Evolutionary conservation across 768 basidiomycete species (phyloP), one percentile per base, ranked within the genome.

Genomic region (Pulveroboletus sp.): DNA sequence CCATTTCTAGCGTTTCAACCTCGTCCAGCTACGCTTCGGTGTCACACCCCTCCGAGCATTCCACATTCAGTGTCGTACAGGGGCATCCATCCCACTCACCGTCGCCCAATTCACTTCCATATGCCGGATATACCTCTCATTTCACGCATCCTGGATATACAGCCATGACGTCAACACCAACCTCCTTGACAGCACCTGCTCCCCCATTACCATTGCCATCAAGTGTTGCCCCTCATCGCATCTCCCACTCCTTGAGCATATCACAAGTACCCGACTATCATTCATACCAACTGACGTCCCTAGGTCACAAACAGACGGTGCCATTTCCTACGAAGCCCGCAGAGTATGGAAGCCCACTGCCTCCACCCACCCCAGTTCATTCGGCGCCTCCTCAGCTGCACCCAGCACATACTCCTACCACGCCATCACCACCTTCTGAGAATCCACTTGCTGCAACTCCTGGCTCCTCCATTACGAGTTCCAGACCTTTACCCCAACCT

Each of bases 71-170:
- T 27, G 67, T 73, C 18, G 58, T 70, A 46, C 56, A 71, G n/a
- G 72, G 78, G 38, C 77, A 78, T 57, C 69, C 75, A 15, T 72
- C 55, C n/a, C 64, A 57, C 27, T 53, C 59, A 24, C 56, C 59
- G 10, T 57, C 66, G 38, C 55, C 53, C 2, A 64, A 56, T 44
- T 55, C 53, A 46, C 44, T 21, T n/a, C 43, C 48, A 6, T 57
- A 47, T 18, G 14, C 41, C 30, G 57, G 53, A 39, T 62, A 65
- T 51, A 52, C 58, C 5, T 46, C 64, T 33, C 64, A 58, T 38
- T 54, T 42, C 17, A 27, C 49, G 7, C 49, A 57, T 21, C 32
- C 56, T 35, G 55, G 49, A 40, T 57, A 57, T 26, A 28, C 55
- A 11, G 40, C 53, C 38, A 39, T 38, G 6, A 37, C 58, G 43